Evolutionary conservation across 1,284 basidiomycete genomes (phyloP).

Genomic region (Fomitopsis schrenkii): DNA sequence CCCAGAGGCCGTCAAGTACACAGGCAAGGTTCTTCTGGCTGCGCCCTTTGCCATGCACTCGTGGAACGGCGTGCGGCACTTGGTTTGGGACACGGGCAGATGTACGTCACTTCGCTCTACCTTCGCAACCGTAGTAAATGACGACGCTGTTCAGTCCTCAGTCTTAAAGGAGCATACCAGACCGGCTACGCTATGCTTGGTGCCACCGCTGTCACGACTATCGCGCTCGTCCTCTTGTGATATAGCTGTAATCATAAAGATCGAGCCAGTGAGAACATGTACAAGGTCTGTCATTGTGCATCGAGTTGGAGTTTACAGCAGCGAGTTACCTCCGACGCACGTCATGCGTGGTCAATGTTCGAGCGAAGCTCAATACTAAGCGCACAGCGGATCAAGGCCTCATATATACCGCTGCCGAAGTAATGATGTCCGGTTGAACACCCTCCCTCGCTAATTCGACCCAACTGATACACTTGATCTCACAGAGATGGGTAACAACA

Average conservation of each 20-base stretch:
- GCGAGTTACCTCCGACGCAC: no score
- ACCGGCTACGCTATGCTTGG: slow-evolving; percentile 85
- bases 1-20: slow-evolving; percentile 72
- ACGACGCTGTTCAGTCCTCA: slow-evolving; percentile 54
- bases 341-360: no score
- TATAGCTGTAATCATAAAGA: not conserved
- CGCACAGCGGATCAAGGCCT: no score
- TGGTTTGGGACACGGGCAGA: slow-evolving; percentile 88
- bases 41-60: slow-evolving; percentile 89
- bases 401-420: no score
- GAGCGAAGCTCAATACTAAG: no score
- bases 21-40: slow-evolving; percentile 75
- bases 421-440: no score
- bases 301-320: no score
- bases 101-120: slow-evolving; percentile 50
- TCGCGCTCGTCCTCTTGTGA: slow-evolving; percentile 39
- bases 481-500: no score
- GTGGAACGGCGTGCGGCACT: slow-evolving; percentile 88
- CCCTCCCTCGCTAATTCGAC: no score
- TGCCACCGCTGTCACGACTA: slow-evolving; percentile 71
- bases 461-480: no score
- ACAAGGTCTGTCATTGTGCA: not conserved
- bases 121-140: slow-evolving; percentile 4
- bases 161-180: slow-evolving; percentile 73
- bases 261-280: not conserved